Base-by-base conservation (phyloP, 257 asterid genomes). In the Lithospermum erythrorhizon region DNA sequence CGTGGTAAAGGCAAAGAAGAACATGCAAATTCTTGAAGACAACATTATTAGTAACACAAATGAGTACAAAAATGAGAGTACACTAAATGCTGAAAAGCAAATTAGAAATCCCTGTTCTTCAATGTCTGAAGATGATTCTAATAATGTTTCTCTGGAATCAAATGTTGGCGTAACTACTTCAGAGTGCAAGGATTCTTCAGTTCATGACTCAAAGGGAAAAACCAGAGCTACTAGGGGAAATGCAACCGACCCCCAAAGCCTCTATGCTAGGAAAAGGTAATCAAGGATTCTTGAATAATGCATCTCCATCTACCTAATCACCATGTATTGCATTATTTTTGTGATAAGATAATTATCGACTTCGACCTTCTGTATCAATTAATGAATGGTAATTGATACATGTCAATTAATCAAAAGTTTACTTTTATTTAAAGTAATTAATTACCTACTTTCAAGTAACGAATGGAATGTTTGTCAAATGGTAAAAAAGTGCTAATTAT, bases 191-290 rank as follows among this genome's bases (percentile, higher is more conserved):
- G 68, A 10, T 7, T 21, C 67, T 10, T 69, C 68, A 18, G 72
- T 69, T 18, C 59, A 56, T 52, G 73, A 71, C 63, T 59, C 78
- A 41, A 77, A 74, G 14, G 84, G 81, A 6, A 89, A 89, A 65
- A 59, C 75, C 35, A 87, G 80, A 70, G 85, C 76, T 49, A 76
- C 68, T 73, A 81, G 87, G 71, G 86, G 87, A 0, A 60, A 90
- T 29, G 97, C 96, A 53, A 87, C 95, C 65, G 97, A 90, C 65
- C 81, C 96, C 6, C 97, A 90, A 64, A 90, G 97, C 75, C 83
- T 87, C 56, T 87, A 90, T 74, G 97, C 97, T n/a, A 53, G 83
- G 96, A 84, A 96, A 83, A 83, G 61, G 68, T 19, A 14, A 52
- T 5, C 10, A 21, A 23, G 2, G 0, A n/a, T n/a, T n/a, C n/a